Evolutionary conservation across 177 flowering plant species (phyloP), one percentile per base, ranked within the genome.

Genomic region (Vitis hybrid): DNA sequence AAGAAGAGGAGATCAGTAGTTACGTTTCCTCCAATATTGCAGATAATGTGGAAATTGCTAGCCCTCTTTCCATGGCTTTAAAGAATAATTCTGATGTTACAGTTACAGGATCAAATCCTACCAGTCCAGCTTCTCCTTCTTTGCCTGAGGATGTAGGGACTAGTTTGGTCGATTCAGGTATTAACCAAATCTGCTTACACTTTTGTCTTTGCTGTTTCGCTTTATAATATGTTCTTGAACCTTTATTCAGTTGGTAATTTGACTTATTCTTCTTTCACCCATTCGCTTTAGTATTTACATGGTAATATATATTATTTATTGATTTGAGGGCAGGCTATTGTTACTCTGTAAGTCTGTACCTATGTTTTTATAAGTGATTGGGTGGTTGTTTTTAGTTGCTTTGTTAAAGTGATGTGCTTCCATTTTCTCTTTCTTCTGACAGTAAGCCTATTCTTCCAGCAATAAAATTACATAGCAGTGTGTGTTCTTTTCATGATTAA

Each of bases 101-200:
- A 33, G 60, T 16, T 52, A 16, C 13, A 10, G 60, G 60, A 56
- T 51, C 68, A 15, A 56, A 56, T 48, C 66, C 59, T 48, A 21
- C 39, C 33, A 22, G 5, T 29, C 4, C 52, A 21, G 16, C 6
- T 62, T 31, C 7, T 29, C 26, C 60, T 58, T 64, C 45, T 39
- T 39, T 39, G 45, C 29, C 72, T 2, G 45, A 45, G 13, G 64
- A n/a, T 58, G 22, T 16, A 26, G 51, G 57, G 21, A 65, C 9
- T 49, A 67, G 14, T 62, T 71, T 77, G 57, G 74, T 29, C 22
- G 64, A 70, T 51, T 66, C 76, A 63, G 80, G 80, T 77, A 77
- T 18, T 62, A 7, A 33, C 61, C 31, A 13, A 10, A 12, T 31
- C 10, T 52, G 10, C 18, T 13, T 51, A 16, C 2, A 58, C 5